Conservation (phyloP, 495 filamentous ascomycete genomes). For the Mytilinidion resinicola region DNA sequence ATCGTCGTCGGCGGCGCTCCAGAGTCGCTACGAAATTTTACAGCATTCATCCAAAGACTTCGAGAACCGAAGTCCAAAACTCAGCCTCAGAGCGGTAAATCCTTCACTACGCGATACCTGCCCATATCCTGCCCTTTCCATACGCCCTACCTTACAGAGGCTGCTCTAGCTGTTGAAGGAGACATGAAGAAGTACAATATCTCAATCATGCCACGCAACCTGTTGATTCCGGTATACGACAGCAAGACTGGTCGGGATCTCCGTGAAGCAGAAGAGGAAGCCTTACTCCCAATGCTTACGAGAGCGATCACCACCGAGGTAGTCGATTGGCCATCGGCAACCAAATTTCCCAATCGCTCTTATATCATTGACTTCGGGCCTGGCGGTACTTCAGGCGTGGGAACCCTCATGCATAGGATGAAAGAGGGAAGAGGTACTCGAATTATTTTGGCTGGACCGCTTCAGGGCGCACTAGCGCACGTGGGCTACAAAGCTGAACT, state of each 20-base stretch:
- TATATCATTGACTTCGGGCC: conserved; percentile 31
- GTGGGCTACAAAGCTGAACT: conserved; percentile 21
- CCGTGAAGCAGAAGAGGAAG: conserved; percentile 16
- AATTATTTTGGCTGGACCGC: conserved; percentile 20
- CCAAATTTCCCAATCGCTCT: conserved; percentile 20
- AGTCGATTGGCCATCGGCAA: conserved; percentile 31
- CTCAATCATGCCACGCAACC: conserved; percentile 20
- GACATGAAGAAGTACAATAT: conserved; percentile 20
- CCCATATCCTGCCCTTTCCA: conserved; percentile 37
- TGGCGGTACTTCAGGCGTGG: conserved; percentile 26
- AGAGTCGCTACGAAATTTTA: conserved; percentile 24
- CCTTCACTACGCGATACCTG: conserved; percentile 27
- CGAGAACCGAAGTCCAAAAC: conserved; percentile 22
- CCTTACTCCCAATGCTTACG: conserved; percentile 21
- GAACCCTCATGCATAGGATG: conserved; percentile 21
- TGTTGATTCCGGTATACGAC: conserved; percentile 36
- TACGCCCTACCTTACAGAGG: conserved; percentile 30
- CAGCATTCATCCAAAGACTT: conserved; percentile 4
- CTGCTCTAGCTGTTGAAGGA: conserved; percentile 9
- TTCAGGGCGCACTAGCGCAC: conserved; percentile 19
- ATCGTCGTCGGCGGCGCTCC: conserved; percentile 35
- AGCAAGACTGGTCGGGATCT: conserved; percentile 35
- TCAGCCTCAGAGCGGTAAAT: conserved; percentile 24
- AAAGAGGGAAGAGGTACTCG: conserved; percentile 31
- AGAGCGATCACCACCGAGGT: conserved; percentile 15